Base-by-base conservation (phyloP, 2,329 filamentous ascomycete species). In the Zymoseptoria passerinii region DNA sequence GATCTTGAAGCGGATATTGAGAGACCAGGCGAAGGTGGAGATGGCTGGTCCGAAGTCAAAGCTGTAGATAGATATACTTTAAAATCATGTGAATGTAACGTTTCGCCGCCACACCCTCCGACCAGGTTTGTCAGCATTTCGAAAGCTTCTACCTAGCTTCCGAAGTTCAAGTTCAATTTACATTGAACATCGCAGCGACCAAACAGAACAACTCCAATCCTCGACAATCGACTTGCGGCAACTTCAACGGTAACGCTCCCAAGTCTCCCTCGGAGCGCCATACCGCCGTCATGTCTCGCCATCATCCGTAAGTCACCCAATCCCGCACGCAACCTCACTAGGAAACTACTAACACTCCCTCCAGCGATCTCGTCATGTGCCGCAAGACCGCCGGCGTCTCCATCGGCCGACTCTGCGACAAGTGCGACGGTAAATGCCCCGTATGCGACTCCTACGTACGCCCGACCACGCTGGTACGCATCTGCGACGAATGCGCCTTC, bases 371-470 rank as follows among this genome's bases (percentile, higher is more conserved):
- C 67, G 94, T 99, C 70, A 97, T 97, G 92, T 99, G 94, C 84
- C 92, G 92, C 80, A 99, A 99, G 80, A 92, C 96, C 75, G 82
- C 92, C 61, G 94, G 94, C 77, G 96, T 97, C 74, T 89, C 92
- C 70, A 96, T 99, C 83, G 94, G 94, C 73, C 92, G 94, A 58
- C 89, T 99, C 73, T 99, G 94, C 83, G 94, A 99, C 80, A 99
- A 99, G 79, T 99, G 94, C 81, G 94, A 99, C 79, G 94, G 94
- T 76, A 99, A 99, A 80, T 99, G 94, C 72, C 94, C 94, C 65
- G 92, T 99, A 61, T 99, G 94, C 84, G 94, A 99, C 75, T 95
- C 90, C 61, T 99, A 99, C 83, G 94, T 99, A 64, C 92, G 94
- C 16, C 94, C 94, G 10, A 99, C 94, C 28, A 97, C 94, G 8